These are phyloP conservation scores for Acanthamoeba castellanii DNA, from an alignment of 208 protist species.

Conservation along the genomic window DNA sequence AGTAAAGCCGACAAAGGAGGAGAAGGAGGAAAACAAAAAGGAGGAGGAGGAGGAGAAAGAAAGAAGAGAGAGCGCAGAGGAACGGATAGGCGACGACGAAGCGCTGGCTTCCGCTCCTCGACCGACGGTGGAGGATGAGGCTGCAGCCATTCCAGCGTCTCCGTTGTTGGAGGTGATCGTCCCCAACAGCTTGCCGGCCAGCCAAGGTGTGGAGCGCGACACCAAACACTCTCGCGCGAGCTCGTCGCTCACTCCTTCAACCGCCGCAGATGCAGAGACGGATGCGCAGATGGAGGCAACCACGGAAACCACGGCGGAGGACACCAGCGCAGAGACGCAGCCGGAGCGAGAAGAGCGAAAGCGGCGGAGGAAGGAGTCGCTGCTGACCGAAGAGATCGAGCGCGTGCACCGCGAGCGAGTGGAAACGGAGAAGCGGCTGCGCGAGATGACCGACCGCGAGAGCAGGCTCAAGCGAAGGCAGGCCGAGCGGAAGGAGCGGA, in stretches of 20 bases:
- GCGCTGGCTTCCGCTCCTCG: background rate
- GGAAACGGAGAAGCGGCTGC: conserved; percentile 34
- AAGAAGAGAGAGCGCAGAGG: background rate
- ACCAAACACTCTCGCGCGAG: background rate
- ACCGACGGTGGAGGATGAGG: background rate
- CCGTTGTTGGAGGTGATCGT: background rate
- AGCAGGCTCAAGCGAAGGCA: conserved; percentile 14
- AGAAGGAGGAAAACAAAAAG: background rate
- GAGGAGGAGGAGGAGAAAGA: background rate
- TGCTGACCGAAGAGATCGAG: conserved; percentile 35
- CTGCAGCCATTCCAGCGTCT: background rate
- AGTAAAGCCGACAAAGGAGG: background rate
- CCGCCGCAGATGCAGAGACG: too few species aligned
- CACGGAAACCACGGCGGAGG: background rate
- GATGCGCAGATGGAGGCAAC: background rate
- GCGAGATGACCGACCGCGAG: conserved; percentile 39
- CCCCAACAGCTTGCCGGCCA: conserved; percentile 4
- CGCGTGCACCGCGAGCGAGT: conserved; percentile 16
- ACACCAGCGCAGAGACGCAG: background rate
- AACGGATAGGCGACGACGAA: background rate
- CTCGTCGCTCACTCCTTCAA: background rate
- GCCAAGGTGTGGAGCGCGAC: background rate
- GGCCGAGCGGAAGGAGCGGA: conserved; percentile 21
- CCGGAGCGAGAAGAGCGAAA: conserved; percentile 3
- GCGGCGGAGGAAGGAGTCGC: background rate